Evolutionary conservation across 2,329 filamentous ascomycete species (phyloP).

Genomic region (Venturia effusa): DNA sequence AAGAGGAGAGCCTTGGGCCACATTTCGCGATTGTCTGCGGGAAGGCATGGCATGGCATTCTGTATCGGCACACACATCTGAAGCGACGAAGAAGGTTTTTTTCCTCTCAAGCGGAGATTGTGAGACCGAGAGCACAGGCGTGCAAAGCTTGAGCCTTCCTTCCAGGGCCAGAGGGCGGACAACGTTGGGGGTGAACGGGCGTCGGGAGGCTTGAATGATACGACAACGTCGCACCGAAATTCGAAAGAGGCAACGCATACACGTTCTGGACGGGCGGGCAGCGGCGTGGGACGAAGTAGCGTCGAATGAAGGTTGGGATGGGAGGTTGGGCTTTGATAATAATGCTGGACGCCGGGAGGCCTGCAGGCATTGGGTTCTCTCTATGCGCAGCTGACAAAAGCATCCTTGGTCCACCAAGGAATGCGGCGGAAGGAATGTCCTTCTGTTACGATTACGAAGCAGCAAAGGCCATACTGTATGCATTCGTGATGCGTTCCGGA

Average conservation of each 20-base stretch:
- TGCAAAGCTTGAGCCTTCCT: not conserved
- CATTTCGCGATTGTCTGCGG: slow-evolving; percentile 2
- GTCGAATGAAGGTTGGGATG: not conserved
- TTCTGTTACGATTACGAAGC: not conserved
- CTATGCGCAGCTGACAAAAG: slow-evolving; percentile 2
- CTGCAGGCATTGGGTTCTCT: not conserved
- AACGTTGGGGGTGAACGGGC: not conserved
- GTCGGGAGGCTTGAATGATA: not conserved
- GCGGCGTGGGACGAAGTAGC: not conserved
- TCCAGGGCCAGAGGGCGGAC: slow-evolving; percentile 4
- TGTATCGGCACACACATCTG: not conserved
- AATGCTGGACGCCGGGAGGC: not conserved
- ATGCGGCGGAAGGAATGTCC: not conserved
- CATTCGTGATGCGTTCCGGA: not conserved
- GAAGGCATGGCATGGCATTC: not conserved
- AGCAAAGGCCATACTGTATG: not conserved
- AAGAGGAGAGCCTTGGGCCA: slow-evolving; percentile 3
- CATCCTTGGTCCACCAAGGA: not conserved
- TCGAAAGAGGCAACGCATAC: not conserved
- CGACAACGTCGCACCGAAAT: not conserved
- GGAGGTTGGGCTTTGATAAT: slow-evolving; percentile 3
- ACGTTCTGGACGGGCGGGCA: not conserved
- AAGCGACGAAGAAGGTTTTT: not conserved
- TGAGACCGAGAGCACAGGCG: slow-evolving; percentile 1
- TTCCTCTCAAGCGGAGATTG: slow-evolving; percentile 2